A percentile compares a stretch with the other conserved stretches of the same genome.
These are phyloP conservation scores for Silene uniflora DNA, from an alignment of 148 eudicot species.

Conservation along the genomic window DNA sequence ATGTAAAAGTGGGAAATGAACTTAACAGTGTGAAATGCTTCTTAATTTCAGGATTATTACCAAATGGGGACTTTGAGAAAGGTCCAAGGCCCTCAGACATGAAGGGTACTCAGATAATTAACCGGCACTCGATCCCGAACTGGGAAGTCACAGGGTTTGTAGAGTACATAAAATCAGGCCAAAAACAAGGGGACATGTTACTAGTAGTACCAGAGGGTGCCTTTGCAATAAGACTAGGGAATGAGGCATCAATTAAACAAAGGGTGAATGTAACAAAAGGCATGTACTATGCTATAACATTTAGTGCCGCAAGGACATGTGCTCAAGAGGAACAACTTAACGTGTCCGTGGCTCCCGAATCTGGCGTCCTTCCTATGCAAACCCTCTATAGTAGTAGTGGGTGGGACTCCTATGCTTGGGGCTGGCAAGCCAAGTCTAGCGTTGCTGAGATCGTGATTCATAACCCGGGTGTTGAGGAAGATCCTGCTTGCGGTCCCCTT, in stretches of 20 bases:
- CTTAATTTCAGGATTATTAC: slow-evolving; percentile 49
- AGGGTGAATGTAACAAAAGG: slow-evolving; percentile 54
- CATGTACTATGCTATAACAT: slow-evolving; percentile 75
- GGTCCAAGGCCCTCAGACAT: slow-evolving; percentile 57
- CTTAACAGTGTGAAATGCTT: neutral
- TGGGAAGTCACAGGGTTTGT: slow-evolving; percentile 74
- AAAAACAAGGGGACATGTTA: slow-evolving; percentile 89
- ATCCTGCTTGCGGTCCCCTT: slow-evolving; percentile 84
- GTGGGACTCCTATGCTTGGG: slow-evolving; percentile 96
- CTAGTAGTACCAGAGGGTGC: slow-evolving; percentile 79
- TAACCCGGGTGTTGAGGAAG: slow-evolving; percentile 88
- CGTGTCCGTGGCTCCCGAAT: slow-evolving; percentile 72
- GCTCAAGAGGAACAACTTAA: slow-evolving; percentile 81
- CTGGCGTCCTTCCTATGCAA: slow-evolving; percentile 76
- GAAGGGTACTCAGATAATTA: slow-evolving; percentile 53
- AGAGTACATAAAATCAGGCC: slow-evolving; percentile 92
- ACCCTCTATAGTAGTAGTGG: slow-evolving; percentile 84
- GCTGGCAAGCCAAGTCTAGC: slow-evolving; percentile 41
- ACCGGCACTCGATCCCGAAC: slow-evolving; percentile 48
- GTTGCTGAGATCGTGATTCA: slow-evolving; percentile 59
- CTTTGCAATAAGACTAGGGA: slow-evolving; percentile 74
- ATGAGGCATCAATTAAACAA: slow-evolving; percentile 84
- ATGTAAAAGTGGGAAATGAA: neutral
- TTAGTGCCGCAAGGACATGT: slow-evolving; percentile 86
- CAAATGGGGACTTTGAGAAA: slow-evolving; percentile 74